Percentiles rank a stretch among this genome's conserved stretches.
These are phyloP conservation scores for Diphasiastrum complanatum DNA, from an alignment of 83 land plant genomes.

Conservation along the genomic window DNA sequence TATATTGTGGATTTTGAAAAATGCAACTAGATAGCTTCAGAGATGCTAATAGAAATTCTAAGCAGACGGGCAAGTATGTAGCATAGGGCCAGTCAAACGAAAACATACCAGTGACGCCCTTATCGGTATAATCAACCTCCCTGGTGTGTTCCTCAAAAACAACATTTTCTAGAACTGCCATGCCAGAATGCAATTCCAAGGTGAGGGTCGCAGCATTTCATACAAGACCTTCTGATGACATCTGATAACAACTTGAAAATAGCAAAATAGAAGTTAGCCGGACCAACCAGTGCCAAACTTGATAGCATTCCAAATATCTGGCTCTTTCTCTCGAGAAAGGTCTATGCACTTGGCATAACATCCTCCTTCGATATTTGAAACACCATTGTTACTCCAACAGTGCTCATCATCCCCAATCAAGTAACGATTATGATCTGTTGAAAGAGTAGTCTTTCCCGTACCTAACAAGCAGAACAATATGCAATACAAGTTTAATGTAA, in stretches of 20 bases:
- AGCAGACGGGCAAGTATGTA: background rate
- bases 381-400: constrained; percentile 28
- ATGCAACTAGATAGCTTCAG: background rate
- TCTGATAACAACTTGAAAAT: too few species aligned
- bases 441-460: constrained; percentile 28
- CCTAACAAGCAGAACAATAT: constrained; percentile 12
- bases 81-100: too few species aligned
- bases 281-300: constrained; percentile 28
- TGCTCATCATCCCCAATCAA: constrained; percentile 34
- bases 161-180: constrained; percentile 28
- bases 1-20: too few species aligned
- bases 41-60: background rate
- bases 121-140: constrained; percentile 25
- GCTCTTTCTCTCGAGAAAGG: constrained; percentile 19
- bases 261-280: too few species aligned
- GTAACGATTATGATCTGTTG: constrained; percentile 26
- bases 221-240: too few species aligned
- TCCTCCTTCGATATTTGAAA: constrained; percentile 31
- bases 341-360: constrained; percentile 33
- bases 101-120: constrained; percentile 23
- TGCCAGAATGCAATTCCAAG: background rate
- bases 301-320: constrained; percentile 30
- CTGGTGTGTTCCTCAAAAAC: constrained; percentile 30
- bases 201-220: too few species aligned
- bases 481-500: background rate